Base-by-base conservation (phyloP, 257 asterid species). In the Nicotiana tabacum region DNA sequence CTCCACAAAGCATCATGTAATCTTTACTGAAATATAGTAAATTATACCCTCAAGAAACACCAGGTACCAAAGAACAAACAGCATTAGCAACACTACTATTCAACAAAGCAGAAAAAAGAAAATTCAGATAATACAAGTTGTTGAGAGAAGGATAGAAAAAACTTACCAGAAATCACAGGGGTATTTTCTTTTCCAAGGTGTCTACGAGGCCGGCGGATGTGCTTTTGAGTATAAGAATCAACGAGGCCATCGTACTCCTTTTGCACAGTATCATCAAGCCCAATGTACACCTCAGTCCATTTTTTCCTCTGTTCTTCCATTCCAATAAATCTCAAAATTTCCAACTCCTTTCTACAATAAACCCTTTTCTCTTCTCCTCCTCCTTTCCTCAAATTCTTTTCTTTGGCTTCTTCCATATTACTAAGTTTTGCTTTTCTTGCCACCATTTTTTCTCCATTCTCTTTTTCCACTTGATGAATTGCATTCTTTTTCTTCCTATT, bases 251-350 rank as follows among this genome's bases (percentile, higher is more conserved):
- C 93, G 17, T 93, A 95, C 85, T 91, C 91, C 85, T 85, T 77
- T 53, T 77, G 87, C 86, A 89, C 89, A 74, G 17, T 27, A 10
- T 88, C 77, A 77, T 86, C 90, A 57, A 95, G 90, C 68, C 98
- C 92, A 86, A 93, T 90, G 60, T 90, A 93, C 57, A 92, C 87
- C 87, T 91, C 94, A 78, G 84, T 48, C 98, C 98, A 95, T 86
- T 81, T 91, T 88, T 83, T 89, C 93, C 77, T 92, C 85, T 95
- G 98, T 32, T 82, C 90, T 66, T 93, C 97, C 51, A 84, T 1
- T 39, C 84, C 88, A 83, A 85, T 85, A 83, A 84, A 90, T 90
- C 97, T 92, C 89, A 91, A 61, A 39, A 83, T 89, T 88, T 84
- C 92, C 93, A 95, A 76, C 88, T 90, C 97, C 85, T 85, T 85